Evolutionary conservation across 805 yeast genomes (phyloP), one percentile per base, ranked within the genome.

Genomic region (Pichia rugopelliculosa): DNA sequence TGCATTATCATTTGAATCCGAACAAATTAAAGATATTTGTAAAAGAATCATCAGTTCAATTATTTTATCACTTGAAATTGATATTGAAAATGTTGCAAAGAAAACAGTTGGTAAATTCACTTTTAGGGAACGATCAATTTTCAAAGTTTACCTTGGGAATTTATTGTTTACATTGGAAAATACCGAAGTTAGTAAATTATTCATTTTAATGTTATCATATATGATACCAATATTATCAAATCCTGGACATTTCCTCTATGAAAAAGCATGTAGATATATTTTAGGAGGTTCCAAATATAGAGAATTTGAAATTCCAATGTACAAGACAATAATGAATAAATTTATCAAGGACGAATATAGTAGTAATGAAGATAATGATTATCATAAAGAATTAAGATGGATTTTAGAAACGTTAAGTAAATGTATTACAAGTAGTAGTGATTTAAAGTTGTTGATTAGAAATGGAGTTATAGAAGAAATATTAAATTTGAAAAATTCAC

Each of bases 241-340:
- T 51, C 96, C 97, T 0, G 78, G 81, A 0, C 91, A 87, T 52
- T 74, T 73, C 55, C 61, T 91, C 20, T 86, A 83, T 62, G 96
- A 89, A 53, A 78, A 79, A 54, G 77, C 79, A 0, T 78, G 73
- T 56, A 75, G 82, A 49, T 87, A 80, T 74, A 71, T 89, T 11
- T 66, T 87, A 34, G 66, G 77, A 5, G 76, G 77, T 36, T 82
- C 87, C 3, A 61, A 59, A 15, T 58, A 75, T 41, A 66, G 66
- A 50, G 45, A 58, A 6, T 59, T 55, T 45, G 79, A 73, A 23
- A 56, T 78, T 39, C 83, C 84, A 4, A 56, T 77, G 39, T 73
- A 65, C 58, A 66, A 63, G 33, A 45, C 66, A 3, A 69, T 78
- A 9, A 61, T 68, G n/a, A 47, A 57, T 47, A 54, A 53, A 18